Conservation (phyloP, 306 rosid genomes). For the Medicago ruthenica region DNA sequence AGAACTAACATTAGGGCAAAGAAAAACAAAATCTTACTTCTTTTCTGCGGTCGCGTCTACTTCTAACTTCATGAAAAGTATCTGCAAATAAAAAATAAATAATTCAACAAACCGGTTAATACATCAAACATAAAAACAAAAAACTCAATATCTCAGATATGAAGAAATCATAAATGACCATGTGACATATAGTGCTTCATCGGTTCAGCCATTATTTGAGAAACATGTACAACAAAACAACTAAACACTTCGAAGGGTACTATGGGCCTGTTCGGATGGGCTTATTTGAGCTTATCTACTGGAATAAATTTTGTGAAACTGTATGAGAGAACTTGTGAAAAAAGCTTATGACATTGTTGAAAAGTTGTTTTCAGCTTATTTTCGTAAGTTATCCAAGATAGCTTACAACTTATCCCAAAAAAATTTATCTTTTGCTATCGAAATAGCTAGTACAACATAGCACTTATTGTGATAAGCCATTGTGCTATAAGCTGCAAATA, state of each 20-base stretch:
- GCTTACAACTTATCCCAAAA: too few relatives aligned
- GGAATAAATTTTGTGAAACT: too few relatives aligned
- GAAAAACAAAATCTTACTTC: conserved; percentile 56
- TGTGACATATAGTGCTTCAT: not conserved
- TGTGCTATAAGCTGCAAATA: too few relatives aligned
- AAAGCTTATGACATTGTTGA: too few relatives aligned
- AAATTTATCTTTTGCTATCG: too few relatives aligned
- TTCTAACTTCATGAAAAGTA: conserved; percentile 84
- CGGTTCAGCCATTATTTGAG: conserved; percentile 19
- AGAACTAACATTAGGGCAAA: conserved; percentile 16
- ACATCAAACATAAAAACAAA: conserved; percentile 7
- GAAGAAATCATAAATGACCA: conserved; percentile 31
- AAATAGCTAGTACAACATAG: too few relatives aligned
- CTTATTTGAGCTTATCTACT: too few relatives aligned
- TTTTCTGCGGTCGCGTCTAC: conserved; percentile 73
- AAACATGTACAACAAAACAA: conserved; percentile 1
- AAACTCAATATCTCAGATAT: not conserved
- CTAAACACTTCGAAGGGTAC: conserved; percentile 28
- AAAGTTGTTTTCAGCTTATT: too few relatives aligned
- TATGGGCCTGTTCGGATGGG: too few relatives aligned
- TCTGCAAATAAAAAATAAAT: conserved; percentile 56
- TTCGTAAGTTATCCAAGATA: too few relatives aligned
- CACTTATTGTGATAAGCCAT: too few relatives aligned
- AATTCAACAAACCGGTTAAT: conserved; percentile 25
- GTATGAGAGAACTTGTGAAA: too few relatives aligned